Percentiles rank a stretch among this genome's conserved stretches.
Conservation (phyloP, 2,329 filamentous ascomycete species). For the Delphinella strobiligena region DNA sequence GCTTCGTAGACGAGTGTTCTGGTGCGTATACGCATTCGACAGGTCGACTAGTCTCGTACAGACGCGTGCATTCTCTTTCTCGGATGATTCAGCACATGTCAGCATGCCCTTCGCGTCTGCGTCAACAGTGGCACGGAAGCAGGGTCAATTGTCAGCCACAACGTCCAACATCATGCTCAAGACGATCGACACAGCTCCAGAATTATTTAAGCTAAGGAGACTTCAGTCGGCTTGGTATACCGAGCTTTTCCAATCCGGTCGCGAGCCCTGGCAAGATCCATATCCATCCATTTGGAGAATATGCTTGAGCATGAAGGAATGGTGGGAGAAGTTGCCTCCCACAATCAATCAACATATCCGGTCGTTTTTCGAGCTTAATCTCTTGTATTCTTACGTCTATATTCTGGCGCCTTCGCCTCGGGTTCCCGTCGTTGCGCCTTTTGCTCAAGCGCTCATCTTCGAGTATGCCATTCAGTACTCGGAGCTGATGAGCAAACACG, state of each 20-base stretch:
- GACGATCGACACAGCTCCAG: constrained; percentile 56
- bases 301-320: constrained; percentile 65
- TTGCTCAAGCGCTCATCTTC: constrained; percentile 71
- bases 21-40: constrained; percentile 82
- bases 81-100: constrained; percentile 76
- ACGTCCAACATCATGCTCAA: constrained; percentile 38
- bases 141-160: constrained; percentile 27
- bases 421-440: constrained; percentile 60
- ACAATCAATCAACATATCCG: constrained; percentile 53
- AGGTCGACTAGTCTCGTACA: constrained; percentile 83
- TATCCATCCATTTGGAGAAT: constrained; percentile 63
- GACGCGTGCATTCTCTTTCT: constrained; percentile 82
- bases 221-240: constrained; percentile 87
- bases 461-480: constrained; percentile 79
- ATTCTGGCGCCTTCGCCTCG: constrained; percentile 70
- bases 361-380: constrained; percentile 73
- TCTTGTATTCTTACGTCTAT: constrained; percentile 84
- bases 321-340: constrained; percentile 65
- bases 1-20: constrained; percentile 71
- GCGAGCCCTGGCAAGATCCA: constrained; percentile 54
- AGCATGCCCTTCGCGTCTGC: constrained; percentile 49
- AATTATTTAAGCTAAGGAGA: constrained; percentile 72
- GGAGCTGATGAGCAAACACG: constrained; percentile 57
- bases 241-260: constrained; percentile 68
- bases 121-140: constrained; percentile 17